phyloP scores from a whole-genome alignment of 2,329 filamentous ascomycete species.

The Neocucurbitaria cava region DNA sequence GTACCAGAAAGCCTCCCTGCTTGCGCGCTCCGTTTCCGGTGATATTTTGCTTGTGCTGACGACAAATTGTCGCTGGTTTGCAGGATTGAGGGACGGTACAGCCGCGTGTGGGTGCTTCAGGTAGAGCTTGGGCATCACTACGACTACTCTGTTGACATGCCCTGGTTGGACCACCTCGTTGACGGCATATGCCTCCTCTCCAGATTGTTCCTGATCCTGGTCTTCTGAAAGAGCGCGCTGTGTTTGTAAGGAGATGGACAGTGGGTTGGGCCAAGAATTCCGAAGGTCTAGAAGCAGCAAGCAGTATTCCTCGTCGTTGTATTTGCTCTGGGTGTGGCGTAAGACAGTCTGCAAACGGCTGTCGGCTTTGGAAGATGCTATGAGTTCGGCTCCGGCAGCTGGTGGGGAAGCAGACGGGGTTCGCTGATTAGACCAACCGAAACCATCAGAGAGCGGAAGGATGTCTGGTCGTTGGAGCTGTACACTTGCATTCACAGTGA shows the following conservation, averaged over 20 bases:
- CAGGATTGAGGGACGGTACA: slow-evolving; percentile 81
- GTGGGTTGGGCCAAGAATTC: slow-evolving; percentile 86
- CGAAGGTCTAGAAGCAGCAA: slow-evolving; percentile 82
- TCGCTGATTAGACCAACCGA: slow-evolving; percentile 66
- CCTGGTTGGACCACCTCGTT: slow-evolving; percentile 62
- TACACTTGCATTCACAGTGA: slow-evolving; percentile 91
- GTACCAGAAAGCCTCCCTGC: slow-evolving; percentile 89
- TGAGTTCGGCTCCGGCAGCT: not conserved
- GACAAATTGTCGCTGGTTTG: slow-evolving; percentile 89
- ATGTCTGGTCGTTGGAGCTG: slow-evolving; percentile 83
- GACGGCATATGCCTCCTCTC: slow-evolving; percentile 30
- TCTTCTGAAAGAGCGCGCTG: slow-evolving; percentile 31
- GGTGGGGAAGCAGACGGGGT: not conserved
- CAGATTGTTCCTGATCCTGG: slow-evolving; percentile 4
- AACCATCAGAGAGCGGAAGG: slow-evolving; percentile 71
- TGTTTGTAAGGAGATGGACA: slow-evolving; percentile 69
- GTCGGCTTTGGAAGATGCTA: slow-evolving; percentile 30
- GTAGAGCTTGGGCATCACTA: slow-evolving; percentile 78
- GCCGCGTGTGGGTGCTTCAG: slow-evolving; percentile 77
- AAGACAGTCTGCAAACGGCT: slow-evolving; percentile 56
- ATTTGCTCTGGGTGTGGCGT: slow-evolving; percentile 49
- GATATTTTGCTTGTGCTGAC: slow-evolving; percentile 81
- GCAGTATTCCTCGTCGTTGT: slow-evolving; percentile 69
- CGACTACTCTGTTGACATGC: slow-evolving; percentile 73
- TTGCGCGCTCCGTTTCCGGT: slow-evolving; percentile 78